Percentiles rank a stretch among this genome's conserved stretches.
phyloP scores from a whole-genome alignment of 371 early-diverging fungal genomes.

The Amoeboaphelidium protococcarum region DNA sequence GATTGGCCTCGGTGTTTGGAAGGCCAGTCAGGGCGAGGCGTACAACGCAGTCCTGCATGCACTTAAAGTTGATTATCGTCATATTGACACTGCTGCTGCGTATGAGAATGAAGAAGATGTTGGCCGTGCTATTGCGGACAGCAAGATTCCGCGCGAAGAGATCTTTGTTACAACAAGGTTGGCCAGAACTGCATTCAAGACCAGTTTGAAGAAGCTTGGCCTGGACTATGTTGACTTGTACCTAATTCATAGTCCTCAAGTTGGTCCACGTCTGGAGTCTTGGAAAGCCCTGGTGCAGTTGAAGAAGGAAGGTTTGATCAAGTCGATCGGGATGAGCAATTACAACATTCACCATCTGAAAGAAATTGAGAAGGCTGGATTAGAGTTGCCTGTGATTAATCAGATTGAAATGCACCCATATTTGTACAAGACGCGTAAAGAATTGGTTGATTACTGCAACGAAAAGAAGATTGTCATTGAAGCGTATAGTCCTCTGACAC shows the following conservation, averaged over 20 bases:
- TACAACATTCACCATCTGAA: slow-evolving; percentile 29
- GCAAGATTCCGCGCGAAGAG: slow-evolving; percentile 24
- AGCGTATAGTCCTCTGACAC: slow-evolving; percentile 20
- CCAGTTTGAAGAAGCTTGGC: slow-evolving; percentile 28
- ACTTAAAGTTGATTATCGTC: too few relatives aligned
- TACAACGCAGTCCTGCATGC: too few relatives aligned
- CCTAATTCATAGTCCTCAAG: slow-evolving; percentile 38
- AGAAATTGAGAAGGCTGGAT: slow-evolving; percentile 21
- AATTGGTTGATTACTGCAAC: slow-evolving; percentile 10
- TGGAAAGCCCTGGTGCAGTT: slow-evolving; percentile 24
- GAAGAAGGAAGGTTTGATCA: slow-evolving; percentile 20
- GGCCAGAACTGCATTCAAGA: too few relatives aligned
- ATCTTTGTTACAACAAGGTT: slow-evolving; percentile 49
- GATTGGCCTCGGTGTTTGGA: too few relatives aligned
- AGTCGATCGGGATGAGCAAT: slow-evolving; percentile 38
- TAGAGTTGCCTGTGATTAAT: slow-evolving; percentile 36
- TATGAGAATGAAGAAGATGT: slow-evolving; percentile 18
- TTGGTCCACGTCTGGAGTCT: slow-evolving; percentile 17
- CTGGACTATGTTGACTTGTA: slow-evolving; percentile 50
- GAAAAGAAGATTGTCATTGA: slow-evolving; percentile 11
- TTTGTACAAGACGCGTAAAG: slow-evolving; percentile 15
- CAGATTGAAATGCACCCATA: slow-evolving; percentile 39
- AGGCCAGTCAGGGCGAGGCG: too few relatives aligned
- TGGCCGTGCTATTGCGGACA: slow-evolving; percentile 14
- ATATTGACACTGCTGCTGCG: too few relatives aligned